phyloP scores from a whole-genome alignment of 176 grass and related monocot genomes.

The Musa acuminata region DNA sequence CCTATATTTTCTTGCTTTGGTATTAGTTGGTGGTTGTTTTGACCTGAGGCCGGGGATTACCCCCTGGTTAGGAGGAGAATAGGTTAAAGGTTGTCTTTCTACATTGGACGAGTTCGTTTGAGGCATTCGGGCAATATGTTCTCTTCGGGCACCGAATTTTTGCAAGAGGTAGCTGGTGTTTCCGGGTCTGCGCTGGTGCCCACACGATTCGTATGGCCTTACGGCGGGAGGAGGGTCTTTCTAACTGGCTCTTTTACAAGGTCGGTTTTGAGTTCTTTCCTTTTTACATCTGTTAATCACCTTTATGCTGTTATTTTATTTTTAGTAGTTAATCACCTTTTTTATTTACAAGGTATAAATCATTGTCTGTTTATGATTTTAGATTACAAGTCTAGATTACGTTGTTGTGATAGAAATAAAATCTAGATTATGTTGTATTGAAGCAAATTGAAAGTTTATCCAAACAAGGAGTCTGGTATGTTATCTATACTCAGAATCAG shows the following conservation, averaged over 20 bases:
- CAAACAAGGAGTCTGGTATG: too few relatives aligned
- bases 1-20: not conserved
- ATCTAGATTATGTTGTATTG: too few relatives aligned
- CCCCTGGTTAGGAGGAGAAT: not conserved
- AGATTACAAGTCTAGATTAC: too few relatives aligned
- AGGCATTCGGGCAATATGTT: not conserved
- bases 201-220: slow-evolving; percentile 23
- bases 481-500: too few relatives aligned
- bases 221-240: slow-evolving; percentile 25
- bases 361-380: too few relatives aligned
- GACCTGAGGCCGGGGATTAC: not conserved
- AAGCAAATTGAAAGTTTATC: too few relatives aligned
- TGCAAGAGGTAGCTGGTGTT: slow-evolving; percentile 6
- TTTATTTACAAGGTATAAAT: too few relatives aligned
- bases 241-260: slow-evolving; percentile 25
- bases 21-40: not conserved
- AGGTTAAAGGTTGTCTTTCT: not conserved
- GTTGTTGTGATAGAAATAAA: too few relatives aligned
- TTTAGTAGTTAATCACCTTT: not conserved
- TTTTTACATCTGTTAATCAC: not conserved
- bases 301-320: not conserved
- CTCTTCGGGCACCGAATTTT: not conserved
- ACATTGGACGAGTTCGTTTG: not conserved
- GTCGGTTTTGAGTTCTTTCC: not conserved
- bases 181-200: slow-evolving; percentile 2